Base-by-base conservation (phyloP, 2,329 filamentous ascomycete species). In the Curvularia lunata region DNA sequence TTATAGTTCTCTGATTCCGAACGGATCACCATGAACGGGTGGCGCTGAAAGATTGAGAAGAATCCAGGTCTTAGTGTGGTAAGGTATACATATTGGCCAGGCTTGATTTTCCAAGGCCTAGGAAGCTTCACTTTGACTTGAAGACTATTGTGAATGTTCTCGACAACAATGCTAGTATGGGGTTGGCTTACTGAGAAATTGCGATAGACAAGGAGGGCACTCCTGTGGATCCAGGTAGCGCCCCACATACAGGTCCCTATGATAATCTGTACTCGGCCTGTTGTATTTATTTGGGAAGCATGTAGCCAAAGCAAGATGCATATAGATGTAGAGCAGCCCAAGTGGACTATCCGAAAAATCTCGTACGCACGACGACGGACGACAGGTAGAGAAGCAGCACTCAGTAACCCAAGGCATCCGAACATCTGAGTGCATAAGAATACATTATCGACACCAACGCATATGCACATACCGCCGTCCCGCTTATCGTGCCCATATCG, bases 1-100 rank as follows among this genome's bases (percentile, higher is more conserved):
- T 58, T 9, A 16, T 54, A 2, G 19, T 48, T 5, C 12, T 52
- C 10, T 18, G 13, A 46, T 40, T 58, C 46, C 3, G 19, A 53
- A 18, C 19, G 34, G 30, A 30, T 37, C 16, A 66, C 56, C 18
- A 61, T 64, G 19, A 66, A 64, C 5, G 52, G 60, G 25, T 66
- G 51, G 38, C 59, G 59, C 54, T 66, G 28, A 16, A 66, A 56
- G 1, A 63, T 52, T 1, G 45, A 63, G 27, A 61, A 59, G 1
- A 61, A 59, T 25, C 59, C 38, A 19, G 48, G 42, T 34, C 42
- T 58, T 7, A 28, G 8, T 4, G 54, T 61, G 3, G 56, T 66
- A 37, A 66, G 51, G 23, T 64, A 66, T n/a, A 61, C 48, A 48
- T 67, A 67, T 43, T 67, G 25, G 19, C 64, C 34, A 10, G 52